Percentiles rank a stretch among this genome's conserved stretches.
These are phyloP conservation scores for Scleroderma bovista DNA, from an alignment of 768 basidiomycete species.

Conservation along the genomic window DNA sequence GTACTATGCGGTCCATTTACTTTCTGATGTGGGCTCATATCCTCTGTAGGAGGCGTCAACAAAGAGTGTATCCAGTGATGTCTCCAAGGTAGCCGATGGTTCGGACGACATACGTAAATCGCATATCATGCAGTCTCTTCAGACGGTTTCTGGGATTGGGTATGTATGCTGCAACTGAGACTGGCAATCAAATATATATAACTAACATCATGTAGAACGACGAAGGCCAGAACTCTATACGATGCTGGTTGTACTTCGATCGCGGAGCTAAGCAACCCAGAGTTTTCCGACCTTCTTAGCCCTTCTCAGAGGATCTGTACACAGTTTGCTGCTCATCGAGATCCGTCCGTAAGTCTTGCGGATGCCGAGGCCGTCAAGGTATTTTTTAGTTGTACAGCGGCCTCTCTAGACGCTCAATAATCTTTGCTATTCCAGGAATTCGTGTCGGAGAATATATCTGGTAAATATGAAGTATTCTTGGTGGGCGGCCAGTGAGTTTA, in stretches of 20 bases:
- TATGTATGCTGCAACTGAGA: conserved; percentile 17
- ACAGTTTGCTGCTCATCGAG: conserved; percentile 37
- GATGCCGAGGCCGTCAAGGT: conserved; percentile 46
- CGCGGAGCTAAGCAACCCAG: conserved; percentile 35
- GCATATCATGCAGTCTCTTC: conserved; percentile 29
- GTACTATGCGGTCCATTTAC: conserved; percentile 16
- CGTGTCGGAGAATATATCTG: conserved; percentile 39
- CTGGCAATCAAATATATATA: background rate
- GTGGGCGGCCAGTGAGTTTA: conserved; percentile 55
- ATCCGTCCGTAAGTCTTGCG: conserved; percentile 30
- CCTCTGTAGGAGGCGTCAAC: conserved; percentile 8
- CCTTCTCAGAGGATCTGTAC: conserved; percentile 33
- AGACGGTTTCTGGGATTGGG: conserved; percentile 45
- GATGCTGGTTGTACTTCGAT: conserved; percentile 44
- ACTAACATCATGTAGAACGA: conserved; percentile 6
- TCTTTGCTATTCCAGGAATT: conserved; percentile 36
- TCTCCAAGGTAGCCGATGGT: background rate
- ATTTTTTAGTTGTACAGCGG: conserved; percentile 10
- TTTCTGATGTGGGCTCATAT: background rate
- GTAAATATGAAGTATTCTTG: conserved; percentile 45
- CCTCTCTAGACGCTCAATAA: background rate
- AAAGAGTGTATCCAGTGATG: background rate
- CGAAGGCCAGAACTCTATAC: conserved; percentile 40
- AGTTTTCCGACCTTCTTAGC: conserved; percentile 36
- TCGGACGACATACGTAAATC: conserved; percentile 22